Evolutionary conservation across 129 eudicot species (phyloP), one percentile per base, ranked within the genome.

Genomic region (Lonicera japonica): DNA sequence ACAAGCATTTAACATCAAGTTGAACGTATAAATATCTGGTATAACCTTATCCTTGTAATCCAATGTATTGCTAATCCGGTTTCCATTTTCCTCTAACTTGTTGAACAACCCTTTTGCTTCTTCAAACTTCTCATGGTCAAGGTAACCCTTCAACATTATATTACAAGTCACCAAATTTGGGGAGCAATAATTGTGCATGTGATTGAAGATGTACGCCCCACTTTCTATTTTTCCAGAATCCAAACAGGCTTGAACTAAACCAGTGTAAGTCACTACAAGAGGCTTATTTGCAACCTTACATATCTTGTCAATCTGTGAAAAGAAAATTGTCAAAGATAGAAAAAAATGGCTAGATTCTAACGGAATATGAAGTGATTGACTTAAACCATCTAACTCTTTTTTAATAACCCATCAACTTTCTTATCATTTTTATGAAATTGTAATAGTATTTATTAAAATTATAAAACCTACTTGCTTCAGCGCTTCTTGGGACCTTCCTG

Each of bases 251-350:
- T 92, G 96, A 69, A 92, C 78, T 21, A 92, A 80, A 25, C 98
- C 98, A 4, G 96, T 92, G 68, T 84, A 92, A 13, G 95, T 92
- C 68, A 87, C 91, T 68, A 92, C 96, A 21, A 92, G 77, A 61
- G 98, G 98, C 61, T 87, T 87, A 50, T 68, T 87, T 56, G 98
- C 96, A 56, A 92, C 96, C 66, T 67, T 85, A 69, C 95, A 85
- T 25, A 92, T 73, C 83, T 92, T 92, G 68, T 78, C 89, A 76
- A 92, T 75, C 96, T 92, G 89, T 47, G 50, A n/a, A 36, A 58
- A 25, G 20, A 63, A 59, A 40, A 66, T 25, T 58, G 54, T 47
- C 38, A n/a, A n/a, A n/a, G n/a, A n/a, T n/a, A n/a, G n/a, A n/a
- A n/a, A n/a, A n/a, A n/a, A n/a, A n/a, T n/a, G n/a, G n/a, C n/a